Evolutionary conservation across 2,329 filamentous ascomycete genomes (phyloP).

Genomic region (Proliferodiscus dingleyae): DNA sequence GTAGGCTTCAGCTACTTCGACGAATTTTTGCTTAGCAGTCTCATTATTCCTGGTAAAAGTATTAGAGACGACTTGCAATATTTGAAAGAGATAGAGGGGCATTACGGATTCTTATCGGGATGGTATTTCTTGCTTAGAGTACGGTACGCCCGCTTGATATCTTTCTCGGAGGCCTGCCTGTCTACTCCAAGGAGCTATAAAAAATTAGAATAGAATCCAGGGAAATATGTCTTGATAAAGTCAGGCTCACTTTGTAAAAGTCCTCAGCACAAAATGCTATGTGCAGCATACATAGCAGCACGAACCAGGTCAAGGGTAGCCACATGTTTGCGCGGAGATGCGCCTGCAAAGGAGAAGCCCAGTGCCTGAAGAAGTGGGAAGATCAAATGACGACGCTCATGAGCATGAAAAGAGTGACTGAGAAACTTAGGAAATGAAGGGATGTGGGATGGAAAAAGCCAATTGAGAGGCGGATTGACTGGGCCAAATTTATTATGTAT

Average conservation of each 20-base stretch:
- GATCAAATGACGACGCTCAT: constrained; percentile 13
- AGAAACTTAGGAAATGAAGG: neutral
- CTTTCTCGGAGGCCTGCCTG: constrained; percentile 73
- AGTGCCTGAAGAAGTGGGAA: constrained; percentile 3
- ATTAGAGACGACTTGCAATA: constrained; percentile 4
- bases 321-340: constrained; percentile 39
- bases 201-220: constrained; percentile 13
- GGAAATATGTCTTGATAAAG: constrained; percentile 1
- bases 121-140: constrained; percentile 92
- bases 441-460: constrained; percentile 6
- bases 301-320: constrained; percentile 45
- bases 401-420: constrained; percentile 16
- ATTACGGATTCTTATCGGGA: constrained; percentile 93
- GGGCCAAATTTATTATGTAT: constrained; percentile 15
- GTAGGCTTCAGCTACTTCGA: constrained; percentile 92
- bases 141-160: constrained; percentile 92
- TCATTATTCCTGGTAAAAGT: constrained; percentile 59
- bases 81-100: constrained; percentile 1
- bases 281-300: constrained; percentile 51
- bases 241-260: constrained; percentile 66
- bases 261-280: constrained; percentile 60
- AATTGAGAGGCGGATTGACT: constrained; percentile 1
- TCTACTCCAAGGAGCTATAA: constrained; percentile 73
- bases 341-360: constrained; percentile 11
- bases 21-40: constrained; percentile 82